Conservation (phyloP, 148 eudicot species). For the Rhododendron molle region DNA sequence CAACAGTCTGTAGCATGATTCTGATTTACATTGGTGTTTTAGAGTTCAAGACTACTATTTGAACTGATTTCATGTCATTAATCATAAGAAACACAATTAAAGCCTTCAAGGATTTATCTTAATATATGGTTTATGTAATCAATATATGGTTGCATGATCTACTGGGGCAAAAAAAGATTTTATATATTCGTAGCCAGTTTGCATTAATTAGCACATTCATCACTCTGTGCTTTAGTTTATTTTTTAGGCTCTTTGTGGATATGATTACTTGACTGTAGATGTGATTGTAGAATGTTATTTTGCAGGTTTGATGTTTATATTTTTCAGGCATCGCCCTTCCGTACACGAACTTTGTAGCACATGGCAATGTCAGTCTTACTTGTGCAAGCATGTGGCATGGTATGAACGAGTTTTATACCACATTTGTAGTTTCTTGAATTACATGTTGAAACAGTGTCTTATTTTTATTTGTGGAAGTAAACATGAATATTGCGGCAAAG, state of each 20-base stretch:
- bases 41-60: neutral
- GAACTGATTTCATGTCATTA: neutral
- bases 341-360: constrained; percentile 16
- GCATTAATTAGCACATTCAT: neutral
- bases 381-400: constrained; percentile 43
- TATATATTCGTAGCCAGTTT: neutral
- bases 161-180: neutral
- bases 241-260: neutral
- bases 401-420: constrained; percentile 7
- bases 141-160: constrained; percentile 3
- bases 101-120: neutral
- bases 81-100: neutral
- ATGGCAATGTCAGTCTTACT: constrained; percentile 30
- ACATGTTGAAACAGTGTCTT: neutral
- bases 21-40: neutral
- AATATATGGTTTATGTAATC: neutral
- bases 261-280: neutral
- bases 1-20: neutral
- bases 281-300: neutral
- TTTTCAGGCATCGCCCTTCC: neutral
- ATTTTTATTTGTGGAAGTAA: neutral
- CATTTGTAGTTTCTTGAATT: neutral
- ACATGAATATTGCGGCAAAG: neutral
- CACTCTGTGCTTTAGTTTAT: neutral
- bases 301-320: constrained; percentile 20